Conservation (phyloP, 225 moss, liverwort and hornwort species). For the Marchantia paleacea region DNA sequence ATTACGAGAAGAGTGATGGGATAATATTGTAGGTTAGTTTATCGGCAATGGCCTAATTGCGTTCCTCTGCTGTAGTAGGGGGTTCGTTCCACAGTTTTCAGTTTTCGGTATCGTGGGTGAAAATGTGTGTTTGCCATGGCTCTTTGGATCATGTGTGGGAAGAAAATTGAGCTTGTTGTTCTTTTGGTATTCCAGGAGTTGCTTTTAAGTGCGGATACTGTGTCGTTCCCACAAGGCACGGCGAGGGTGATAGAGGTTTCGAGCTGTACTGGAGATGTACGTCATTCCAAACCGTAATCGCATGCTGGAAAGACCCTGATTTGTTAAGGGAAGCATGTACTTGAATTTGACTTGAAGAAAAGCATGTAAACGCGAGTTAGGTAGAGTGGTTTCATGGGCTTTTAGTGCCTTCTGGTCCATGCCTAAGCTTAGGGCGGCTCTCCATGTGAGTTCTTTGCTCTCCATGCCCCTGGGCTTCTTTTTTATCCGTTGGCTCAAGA, state of each 20-base stretch:
- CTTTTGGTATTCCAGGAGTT: slow-evolving; percentile 40
- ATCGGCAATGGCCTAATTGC: neutral
- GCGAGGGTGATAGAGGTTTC: slow-evolving; percentile 62
- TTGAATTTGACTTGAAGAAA: neutral
- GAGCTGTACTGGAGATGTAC: slow-evolving; percentile 81
- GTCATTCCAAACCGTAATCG: neutral
- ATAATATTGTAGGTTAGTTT: neutral
- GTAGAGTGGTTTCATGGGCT: neutral
- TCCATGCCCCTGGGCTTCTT: neutral
- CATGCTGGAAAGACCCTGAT: neutral
- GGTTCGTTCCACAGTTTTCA: neutral
- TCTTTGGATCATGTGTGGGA: neutral
- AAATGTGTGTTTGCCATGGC: neutral
- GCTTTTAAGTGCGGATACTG: slow-evolving; percentile 46
- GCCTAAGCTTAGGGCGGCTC: neutral
- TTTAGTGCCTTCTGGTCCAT: neutral
- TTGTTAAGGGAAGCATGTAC: neutral
- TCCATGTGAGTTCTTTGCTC: neutral
- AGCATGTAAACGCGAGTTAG: neutral
- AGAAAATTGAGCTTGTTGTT: neutral
- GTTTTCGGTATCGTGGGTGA: neutral
- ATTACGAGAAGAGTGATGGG: neutral
- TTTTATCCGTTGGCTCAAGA: slow-evolving; percentile 2
- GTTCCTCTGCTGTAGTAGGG: neutral
- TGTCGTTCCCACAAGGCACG: slow-evolving; percentile 58